Base-by-base conservation (phyloP, 2,329 filamentous ascomycete genomes). In the Alternaria panax region DNA sequence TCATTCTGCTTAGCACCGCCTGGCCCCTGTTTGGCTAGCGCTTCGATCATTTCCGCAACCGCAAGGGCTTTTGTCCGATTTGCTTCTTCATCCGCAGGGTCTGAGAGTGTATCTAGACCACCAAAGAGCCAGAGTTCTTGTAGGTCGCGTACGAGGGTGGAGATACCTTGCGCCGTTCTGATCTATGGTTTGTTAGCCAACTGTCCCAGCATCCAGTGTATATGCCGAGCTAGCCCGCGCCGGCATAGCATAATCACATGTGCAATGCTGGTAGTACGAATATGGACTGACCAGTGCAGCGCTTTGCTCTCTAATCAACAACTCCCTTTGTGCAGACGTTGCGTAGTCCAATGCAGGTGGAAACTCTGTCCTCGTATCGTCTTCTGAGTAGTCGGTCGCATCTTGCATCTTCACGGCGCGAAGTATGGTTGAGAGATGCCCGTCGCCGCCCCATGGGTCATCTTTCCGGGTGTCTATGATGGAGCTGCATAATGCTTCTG, bases 41-140 rank as follows among this genome's bases (percentile, higher is more conserved):
- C 51, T 63, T 72, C 69, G 18, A 75, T 63, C 63, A 69, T 54
- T 14, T 57, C 59, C 12, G 70, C 72, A 30, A 75, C 62, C 46
- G 57, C 59, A 1, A 64, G 32, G 5, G 67, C 70, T 55, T 67
- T 68, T 14, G 36, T 60, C 34, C 59, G 58, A 24, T 64, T 68
- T 56, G 54, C 54, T 25, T 63, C 68, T 59, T 71, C 68, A n/a
- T 77, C 74, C 22, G 63, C 63, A 7, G 66, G 61, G 30, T 75
- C 67, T 28, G 67, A 63, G 2, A 89, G 72, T 0, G 86, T 88
- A 57, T 88, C 83, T 42, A 90, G 80, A 57, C 86, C 85, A 3
- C 88, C 88, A 67, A 89, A 89, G 6, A 90, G 79, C 88, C 88
- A 90, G 22, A 87, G 80, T 70, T 90, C 88, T 71, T 90, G 89